Percentiles rank a stretch among this genome's conserved stretches.
These are phyloP conservation scores for Tricholoma sp. DNA, from an alignment of 768 basidiomycete species.

Conservation along the genomic window DNA sequence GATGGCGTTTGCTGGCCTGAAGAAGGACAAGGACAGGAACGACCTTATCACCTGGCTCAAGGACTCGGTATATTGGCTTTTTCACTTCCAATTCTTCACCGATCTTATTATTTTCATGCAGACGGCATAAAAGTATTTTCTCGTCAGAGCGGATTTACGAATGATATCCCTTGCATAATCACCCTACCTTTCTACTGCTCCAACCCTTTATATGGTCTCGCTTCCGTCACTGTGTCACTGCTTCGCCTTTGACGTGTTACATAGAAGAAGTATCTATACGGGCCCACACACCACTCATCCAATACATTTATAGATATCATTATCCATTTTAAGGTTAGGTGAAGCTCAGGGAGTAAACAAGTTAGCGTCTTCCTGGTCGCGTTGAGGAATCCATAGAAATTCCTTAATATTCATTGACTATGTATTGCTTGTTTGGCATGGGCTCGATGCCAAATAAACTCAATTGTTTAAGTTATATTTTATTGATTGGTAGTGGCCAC, in stretches of 20 bases:
- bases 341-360: too few species aligned
- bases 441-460: too few species aligned
- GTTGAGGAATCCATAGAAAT: too few species aligned
- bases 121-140: constrained; percentile 3
- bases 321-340: not conserved
- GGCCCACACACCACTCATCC: not conserved
- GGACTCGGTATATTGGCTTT: constrained; percentile 54
- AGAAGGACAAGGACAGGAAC: constrained; percentile 97
- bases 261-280: not conserved
- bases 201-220: not conserved
- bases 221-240: not conserved
- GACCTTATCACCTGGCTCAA: constrained; percentile 88
- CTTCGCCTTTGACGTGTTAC: not conserved
- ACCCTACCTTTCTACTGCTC: not conserved
- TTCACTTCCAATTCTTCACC: not conserved
- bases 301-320: not conserved
- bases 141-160: not conserved
- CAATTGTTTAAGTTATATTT: too few species aligned
- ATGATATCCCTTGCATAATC: not conserved
- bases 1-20: constrained; percentile 98
- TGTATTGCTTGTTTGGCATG: too few species aligned
- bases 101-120: not conserved
- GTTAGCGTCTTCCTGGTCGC: too few species aligned
- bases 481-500: too few species aligned
- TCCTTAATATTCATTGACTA: too few species aligned